Evolutionary conservation across 1,284 basidiomycete species (phyloP).

Genomic region (Apiotrichum brassicae): DNA sequence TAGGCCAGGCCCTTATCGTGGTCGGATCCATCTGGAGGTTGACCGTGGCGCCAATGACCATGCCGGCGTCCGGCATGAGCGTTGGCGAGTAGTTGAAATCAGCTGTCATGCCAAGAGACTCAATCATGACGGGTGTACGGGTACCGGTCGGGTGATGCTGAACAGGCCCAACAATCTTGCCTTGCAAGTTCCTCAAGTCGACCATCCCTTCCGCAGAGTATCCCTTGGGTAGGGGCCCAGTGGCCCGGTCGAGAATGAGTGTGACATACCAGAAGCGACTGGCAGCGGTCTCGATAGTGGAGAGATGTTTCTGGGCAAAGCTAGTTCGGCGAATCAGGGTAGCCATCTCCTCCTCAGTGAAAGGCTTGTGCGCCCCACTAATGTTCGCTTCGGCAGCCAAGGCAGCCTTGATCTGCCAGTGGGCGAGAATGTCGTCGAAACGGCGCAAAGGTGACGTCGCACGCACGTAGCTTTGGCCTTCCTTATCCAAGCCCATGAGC

Average conservation of each 20-base stretch:
- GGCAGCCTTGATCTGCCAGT: constrained; percentile 90
- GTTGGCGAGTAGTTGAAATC: no score
- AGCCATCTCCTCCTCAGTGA: constrained; percentile 25
- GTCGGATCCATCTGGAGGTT: no score
- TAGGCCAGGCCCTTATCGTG: constrained; percentile 20
- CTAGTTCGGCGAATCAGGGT: constrained; percentile 18
- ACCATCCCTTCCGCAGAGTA: no score
- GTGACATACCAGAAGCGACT: background rate
- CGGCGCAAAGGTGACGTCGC: constrained; percentile 84
- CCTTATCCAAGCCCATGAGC: constrained; percentile 58
- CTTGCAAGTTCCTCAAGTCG: no score
- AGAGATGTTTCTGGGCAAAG: constrained; percentile 16
- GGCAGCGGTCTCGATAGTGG: constrained; percentile 15
- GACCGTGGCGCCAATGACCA: no score
- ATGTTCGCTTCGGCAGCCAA: constrained; percentile 45
- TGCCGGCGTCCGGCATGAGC: no score
- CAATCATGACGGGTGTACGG: no score
- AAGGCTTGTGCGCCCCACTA: constrained; percentile 1
- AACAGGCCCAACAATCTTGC: no score
- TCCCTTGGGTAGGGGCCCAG: constrained; percentile 2
- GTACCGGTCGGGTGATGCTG: no score
- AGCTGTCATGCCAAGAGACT: no score
- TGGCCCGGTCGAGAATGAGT: constrained; percentile 9
- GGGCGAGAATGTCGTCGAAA: constrained; percentile 72
- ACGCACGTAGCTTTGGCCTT: constrained; percentile 66